A percentile compares a stretch with the other conserved stretches of the same genome.
These are phyloP conservation scores for Takashimella tepidaria DNA, from an alignment of 1,284 basidiomycete species.

Conservation along the genomic window DNA sequence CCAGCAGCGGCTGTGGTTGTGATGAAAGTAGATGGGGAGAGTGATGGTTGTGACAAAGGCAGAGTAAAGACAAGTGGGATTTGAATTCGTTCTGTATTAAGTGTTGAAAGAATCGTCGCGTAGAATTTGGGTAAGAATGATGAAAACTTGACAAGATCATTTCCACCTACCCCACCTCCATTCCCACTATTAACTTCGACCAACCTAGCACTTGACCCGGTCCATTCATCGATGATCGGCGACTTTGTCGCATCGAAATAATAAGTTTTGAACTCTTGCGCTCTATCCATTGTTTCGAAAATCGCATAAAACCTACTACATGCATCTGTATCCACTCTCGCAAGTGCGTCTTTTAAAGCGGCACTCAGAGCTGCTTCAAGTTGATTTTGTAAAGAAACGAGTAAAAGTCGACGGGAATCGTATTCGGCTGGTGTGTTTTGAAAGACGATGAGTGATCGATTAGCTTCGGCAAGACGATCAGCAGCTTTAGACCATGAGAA, in stretches of 20 bases:
- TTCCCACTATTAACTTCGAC: not conserved
- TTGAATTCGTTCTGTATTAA: conserved; percentile 65
- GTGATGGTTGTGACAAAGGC: too few species aligned
- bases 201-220: conserved; percentile 42
- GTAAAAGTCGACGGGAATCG: conserved; percentile 70
- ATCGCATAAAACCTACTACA: conserved; percentile 63
- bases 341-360: conserved; percentile 75
- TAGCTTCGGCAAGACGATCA: conserved; percentile 77
- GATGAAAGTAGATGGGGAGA: too few species aligned
- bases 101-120: conserved; percentile 54
- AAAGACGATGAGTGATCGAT: conserved; percentile 79
- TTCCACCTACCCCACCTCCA: conserved; percentile 17
- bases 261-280: conserved; percentile 83
- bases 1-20: too few species aligned
- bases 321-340: conserved; percentile 58
- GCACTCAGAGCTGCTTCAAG: conserved; percentile 83
- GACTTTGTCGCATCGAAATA: conserved; percentile 78
- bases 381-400: conserved; percentile 87
- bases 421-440: conserved; percentile 77
- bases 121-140: conserved; percentile 66
- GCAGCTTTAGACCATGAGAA: conserved; percentile 71
- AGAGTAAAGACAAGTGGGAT: conserved; percentile 67
- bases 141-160: conserved; percentile 50
- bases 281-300: conserved; percentile 82
- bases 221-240: conserved; percentile 64